Evolutionary conservation across 2,329 filamentous ascomycete species (phyloP), one percentile per base, ranked within the genome.

Genomic region (Clarireedia homoeocarpa): DNA sequence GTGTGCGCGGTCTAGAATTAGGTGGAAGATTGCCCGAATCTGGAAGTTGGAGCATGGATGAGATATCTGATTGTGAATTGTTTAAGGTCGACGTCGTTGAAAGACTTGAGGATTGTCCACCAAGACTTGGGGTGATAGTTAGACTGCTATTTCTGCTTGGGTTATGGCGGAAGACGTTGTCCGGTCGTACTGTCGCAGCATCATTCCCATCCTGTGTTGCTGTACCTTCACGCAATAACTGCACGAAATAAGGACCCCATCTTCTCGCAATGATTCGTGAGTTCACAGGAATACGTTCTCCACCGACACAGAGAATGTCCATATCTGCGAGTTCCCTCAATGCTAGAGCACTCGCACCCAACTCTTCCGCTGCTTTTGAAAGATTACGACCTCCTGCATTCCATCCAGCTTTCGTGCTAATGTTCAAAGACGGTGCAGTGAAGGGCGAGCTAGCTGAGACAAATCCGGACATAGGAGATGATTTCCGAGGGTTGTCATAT

Each of bases 221-320:
- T 2, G 88, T 84, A 4, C 79, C 77, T 71, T 96, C 91, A 27
- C 88, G 83, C 9, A 97, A 77, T 1, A 99, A 79, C 68, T 95
- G 89, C 55, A 96, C 90, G 72, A 99, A 97, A 69, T 95, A 96
- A 0, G 91, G 90, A 0, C 94, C 94, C 94, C 94, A 99, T 67
- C 94, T 80, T 27, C 90, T 82, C 9, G 88, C 86, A 15, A 97
- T 79, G 15, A 99, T 82, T 56, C 91, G 84, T 6, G 94, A 97
- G 71, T 95, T 99, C 63, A 96, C 88, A 0, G 94, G 90, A 62
- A 97, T 90, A 17, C 91, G 83, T 69, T 96, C 92, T 23, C 92
- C 92, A 20, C 88, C 88, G 44, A 96, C 85, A 52, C 92, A 94
- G 27, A 97, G 77, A 57, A 99, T 89, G 67, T 97, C 94, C 94